Percentiles rank a stretch among this genome's conserved stretches.
These are phyloP conservation scores for Polyrhizophydium stewartii DNA, from an alignment of 371 early-diverging fungal genomes.

Conservation along the genomic window DNA sequence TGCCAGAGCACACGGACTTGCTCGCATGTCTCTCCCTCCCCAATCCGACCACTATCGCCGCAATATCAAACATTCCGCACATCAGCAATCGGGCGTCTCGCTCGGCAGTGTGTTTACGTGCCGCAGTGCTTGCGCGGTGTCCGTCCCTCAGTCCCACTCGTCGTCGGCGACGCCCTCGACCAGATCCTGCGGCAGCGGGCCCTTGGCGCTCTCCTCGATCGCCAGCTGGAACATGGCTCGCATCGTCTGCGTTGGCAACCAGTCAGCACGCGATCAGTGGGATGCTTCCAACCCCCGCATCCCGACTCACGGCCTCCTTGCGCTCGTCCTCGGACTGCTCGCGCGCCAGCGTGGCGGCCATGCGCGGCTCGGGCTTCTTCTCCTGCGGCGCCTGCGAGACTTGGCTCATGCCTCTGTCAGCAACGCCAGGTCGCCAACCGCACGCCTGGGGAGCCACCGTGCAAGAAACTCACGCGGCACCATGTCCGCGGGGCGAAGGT, in stretches of 20 bases:
- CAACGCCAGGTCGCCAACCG: too few species aligned
- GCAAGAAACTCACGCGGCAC: conserved; percentile 39
- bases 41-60: neutral
- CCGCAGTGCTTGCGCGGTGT: neutral
- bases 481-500: conserved; percentile 60
- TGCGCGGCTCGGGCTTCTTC: conserved; percentile 37
- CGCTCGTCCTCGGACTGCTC: conserved; percentile 28
- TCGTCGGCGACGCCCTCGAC: conserved; percentile 46
- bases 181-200: conserved; percentile 31
- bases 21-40: neutral
- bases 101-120: too few species aligned
- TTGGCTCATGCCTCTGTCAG: conserved; percentile 4
- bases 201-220: conserved; percentile 30
- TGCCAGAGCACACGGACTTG: too few species aligned
- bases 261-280: neutral
- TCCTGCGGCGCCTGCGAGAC: conserved; percentile 46
- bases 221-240: conserved; percentile 54
- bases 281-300: neutral
- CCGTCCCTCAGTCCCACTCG: conserved; percentile 47
- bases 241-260: conserved; percentile 35
- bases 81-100: too few species aligned
- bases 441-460: too few species aligned
- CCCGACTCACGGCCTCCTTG: conserved; percentile 17
- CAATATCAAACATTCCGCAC: too few species aligned
- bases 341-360: conserved; percentile 30